A percentile compares a stretch with the other conserved stretches of the same genome.
These are phyloP conservation scores for Salix udensis DNA, from an alignment of 345 rosid species.

Conservation along the genomic window DNA sequence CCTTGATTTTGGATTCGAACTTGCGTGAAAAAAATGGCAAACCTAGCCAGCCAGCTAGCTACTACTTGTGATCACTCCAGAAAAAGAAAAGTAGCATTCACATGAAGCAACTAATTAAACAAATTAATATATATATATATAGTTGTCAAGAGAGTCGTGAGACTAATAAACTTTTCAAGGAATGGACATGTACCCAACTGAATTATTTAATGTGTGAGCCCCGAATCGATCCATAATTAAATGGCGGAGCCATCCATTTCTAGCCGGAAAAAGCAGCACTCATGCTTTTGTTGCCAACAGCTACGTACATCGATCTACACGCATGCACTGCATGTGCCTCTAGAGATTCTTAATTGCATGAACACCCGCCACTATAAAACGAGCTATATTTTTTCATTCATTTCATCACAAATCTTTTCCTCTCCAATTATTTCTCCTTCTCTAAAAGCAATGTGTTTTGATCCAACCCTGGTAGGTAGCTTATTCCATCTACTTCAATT, in stretches of 20 bases:
- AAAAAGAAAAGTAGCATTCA: too few relatives aligned
- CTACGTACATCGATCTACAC: not conserved
- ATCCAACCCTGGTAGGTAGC: conserved; percentile 18
- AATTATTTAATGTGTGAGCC: not conserved
- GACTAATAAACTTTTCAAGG: not conserved
- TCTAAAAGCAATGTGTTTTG: conserved; percentile 18
- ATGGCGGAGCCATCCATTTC: not conserved
- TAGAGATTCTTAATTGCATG: not conserved
- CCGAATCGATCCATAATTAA: not conserved
- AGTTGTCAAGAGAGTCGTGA: not conserved
- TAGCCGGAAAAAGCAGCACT: not conserved
- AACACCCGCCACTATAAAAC: not conserved
- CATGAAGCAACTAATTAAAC: too few relatives aligned
- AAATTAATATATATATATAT: too few relatives aligned
- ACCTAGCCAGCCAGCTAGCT: too few relatives aligned
- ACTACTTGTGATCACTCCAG: too few relatives aligned
- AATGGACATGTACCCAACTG: not conserved
- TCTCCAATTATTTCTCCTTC: not conserved
- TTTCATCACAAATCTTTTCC: not conserved
- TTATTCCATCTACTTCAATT: conserved; percentile 29
- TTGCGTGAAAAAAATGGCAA: too few relatives aligned
- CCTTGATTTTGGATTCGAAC: too few relatives aligned
- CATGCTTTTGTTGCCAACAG: not conserved
- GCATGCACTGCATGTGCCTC: not conserved
- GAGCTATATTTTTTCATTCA: not conserved